A percentile compares a stretch with the other conserved stretches of the same genome.
Evolutionary conservation across 164 flowering plant genomes (phyloP).

Genomic region (Chimonanthus salicifolius): DNA sequence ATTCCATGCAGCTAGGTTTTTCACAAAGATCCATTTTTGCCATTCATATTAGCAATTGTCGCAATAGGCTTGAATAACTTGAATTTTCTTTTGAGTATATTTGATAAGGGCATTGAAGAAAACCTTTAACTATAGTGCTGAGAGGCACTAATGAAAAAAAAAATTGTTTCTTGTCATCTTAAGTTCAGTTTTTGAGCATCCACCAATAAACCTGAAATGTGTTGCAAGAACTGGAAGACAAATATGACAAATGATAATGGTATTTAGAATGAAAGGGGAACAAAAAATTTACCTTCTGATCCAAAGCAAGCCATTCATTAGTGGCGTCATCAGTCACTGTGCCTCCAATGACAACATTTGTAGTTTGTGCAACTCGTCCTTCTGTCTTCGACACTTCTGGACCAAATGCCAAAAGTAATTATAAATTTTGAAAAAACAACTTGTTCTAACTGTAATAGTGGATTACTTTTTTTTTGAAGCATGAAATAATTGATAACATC

Average conservation of each 20-base stretch:
- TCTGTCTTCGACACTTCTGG: conserved; percentile 94
- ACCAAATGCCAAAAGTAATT: conserved; percentile 18
- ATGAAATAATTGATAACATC: no score
- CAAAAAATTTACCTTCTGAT: conserved; percentile 62
- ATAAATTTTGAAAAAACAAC: conserved; percentile 1
- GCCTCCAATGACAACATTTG: conserved; percentile 92
- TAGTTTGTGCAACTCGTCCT: conserved; percentile 94
- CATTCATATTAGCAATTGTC: no score
- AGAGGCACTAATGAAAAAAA: no score
- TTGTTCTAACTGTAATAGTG: neutral
- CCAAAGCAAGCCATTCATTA: conserved; percentile 84
- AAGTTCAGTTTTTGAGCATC: neutral
- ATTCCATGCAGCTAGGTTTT: no score
- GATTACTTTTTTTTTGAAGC: no score
- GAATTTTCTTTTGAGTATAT: no score
- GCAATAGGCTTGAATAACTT: no score
- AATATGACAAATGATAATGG: neutral
- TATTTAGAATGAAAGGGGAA: neutral
- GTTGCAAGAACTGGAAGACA: neutral
- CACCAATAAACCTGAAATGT: neutral
- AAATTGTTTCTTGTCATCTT: neutral
- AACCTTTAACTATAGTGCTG: no score
- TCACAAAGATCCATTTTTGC: no score
- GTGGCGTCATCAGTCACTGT: conserved; percentile 84
- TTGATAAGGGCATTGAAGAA: no score